Percentiles rank a stretch among this genome's conserved stretches.
These are phyloP conservation scores for Vinca major DNA, from an alignment of 305 asterid genomes.

Conservation along the genomic window DNA sequence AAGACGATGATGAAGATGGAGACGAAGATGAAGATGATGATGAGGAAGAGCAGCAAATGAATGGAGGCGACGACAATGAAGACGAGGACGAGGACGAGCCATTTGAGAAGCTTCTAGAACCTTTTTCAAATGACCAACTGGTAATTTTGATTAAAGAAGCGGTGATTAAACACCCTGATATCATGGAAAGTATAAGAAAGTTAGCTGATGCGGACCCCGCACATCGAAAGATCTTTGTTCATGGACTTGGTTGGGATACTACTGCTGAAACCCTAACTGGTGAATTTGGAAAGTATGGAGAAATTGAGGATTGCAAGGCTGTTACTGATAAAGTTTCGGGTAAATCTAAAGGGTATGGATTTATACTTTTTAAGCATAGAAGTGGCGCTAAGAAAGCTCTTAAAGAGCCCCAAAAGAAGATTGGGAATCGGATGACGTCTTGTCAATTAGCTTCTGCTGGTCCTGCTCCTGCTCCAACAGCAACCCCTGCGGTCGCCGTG, in stretches of 20 bases:
- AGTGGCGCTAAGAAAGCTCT: slow-evolving; percentile 42
- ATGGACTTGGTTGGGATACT: slow-evolving; percentile 56
- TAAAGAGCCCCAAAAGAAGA: slow-evolving; percentile 49
- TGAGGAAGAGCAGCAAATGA: slow-evolving; percentile 13
- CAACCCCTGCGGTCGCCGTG: slow-evolving; percentile 21
- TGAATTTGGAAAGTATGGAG: slow-evolving; percentile 40
- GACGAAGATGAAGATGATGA: slow-evolving; percentile 10
- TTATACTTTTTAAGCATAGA: slow-evolving; percentile 42
- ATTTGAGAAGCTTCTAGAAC: slow-evolving; percentile 71
- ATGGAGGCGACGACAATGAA: slow-evolving; percentile 27
- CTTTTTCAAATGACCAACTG: slow-evolving; percentile 65
- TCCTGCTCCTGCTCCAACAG: slow-evolving; percentile 31
- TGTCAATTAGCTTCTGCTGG: slow-evolving; percentile 56
- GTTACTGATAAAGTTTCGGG: slow-evolving; percentile 43
- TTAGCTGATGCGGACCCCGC: slow-evolving; percentile 67
- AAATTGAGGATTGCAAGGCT: slow-evolving; percentile 56
- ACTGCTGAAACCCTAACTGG: slow-evolving; percentile 29
- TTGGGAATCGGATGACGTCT: slow-evolving; percentile 39
- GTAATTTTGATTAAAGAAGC: slow-evolving; percentile 56
- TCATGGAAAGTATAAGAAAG: slow-evolving; percentile 40
- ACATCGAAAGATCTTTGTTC: slow-evolving; percentile 55
- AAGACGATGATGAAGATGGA: slow-evolving; percentile 19
- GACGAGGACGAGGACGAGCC: slow-evolving; percentile 61
- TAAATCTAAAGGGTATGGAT: slow-evolving; percentile 50
- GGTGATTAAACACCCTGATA: slow-evolving; percentile 45